These are phyloP conservation scores for Fusarium mundagurra DNA, from an alignment of 2,329 filamentous ascomycete species.

Conservation along the genomic window DNA sequence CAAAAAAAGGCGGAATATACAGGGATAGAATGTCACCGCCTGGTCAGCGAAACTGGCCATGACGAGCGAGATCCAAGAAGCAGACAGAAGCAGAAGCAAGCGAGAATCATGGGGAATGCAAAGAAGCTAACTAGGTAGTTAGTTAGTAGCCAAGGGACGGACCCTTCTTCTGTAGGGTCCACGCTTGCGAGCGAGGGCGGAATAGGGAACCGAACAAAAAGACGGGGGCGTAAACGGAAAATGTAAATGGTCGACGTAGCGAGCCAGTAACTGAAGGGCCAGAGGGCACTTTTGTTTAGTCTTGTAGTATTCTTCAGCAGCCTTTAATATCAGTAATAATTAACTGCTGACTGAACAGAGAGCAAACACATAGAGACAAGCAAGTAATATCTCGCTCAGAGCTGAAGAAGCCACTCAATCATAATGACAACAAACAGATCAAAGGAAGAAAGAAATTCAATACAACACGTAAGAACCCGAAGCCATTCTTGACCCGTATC, in stretches of 20 bases:
- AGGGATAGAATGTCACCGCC: constrained; percentile 29
- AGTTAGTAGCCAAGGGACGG: constrained; percentile 3
- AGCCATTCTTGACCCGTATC: neutral
- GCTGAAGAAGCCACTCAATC: neutral
- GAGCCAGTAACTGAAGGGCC: constrained; percentile 10
- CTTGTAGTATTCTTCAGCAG: neutral
- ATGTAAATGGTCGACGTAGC: constrained; percentile 34
- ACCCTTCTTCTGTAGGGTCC: constrained; percentile 3
- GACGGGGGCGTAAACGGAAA: constrained; percentile 7
- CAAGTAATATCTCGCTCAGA: no score
- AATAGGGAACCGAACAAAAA: constrained; percentile 28
- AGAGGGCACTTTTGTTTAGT: constrained; percentile 1
- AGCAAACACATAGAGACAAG: neutral
- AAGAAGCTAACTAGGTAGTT: neutral
- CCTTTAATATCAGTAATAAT: neutral
- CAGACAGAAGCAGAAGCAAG: neutral
- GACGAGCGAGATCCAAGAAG: constrained; percentile 2
- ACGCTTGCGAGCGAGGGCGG: constrained; percentile 23
- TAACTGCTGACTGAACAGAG: neutral
- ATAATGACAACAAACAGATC: neutral
- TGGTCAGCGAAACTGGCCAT: constrained; percentile 14
- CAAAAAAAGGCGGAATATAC: constrained; percentile 10
- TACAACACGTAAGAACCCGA: constrained; percentile 13
- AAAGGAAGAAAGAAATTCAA: neutral
- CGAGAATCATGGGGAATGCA: constrained; percentile 32